Evolutionary conservation across 2,329 filamentous ascomycete species (phyloP), one percentile per base, ranked within the genome.

Genomic region (Phyllosticta paracitricarpa): DNA sequence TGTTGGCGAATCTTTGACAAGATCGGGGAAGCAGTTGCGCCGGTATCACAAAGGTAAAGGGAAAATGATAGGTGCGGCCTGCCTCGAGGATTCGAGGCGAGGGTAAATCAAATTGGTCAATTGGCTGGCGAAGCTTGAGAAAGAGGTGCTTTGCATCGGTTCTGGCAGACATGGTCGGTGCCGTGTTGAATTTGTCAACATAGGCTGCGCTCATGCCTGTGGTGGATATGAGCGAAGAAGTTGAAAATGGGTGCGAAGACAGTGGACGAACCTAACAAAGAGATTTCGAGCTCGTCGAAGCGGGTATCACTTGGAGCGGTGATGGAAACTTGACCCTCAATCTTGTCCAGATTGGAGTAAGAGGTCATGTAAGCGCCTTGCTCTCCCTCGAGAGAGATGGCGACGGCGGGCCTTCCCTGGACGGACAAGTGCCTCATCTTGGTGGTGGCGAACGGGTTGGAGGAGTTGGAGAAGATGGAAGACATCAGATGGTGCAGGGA

Each of bases 11-110:
- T 51, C 69, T 66, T 71, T 88, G 85, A 72, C 85, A 88, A 54
- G 82, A 72, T 63, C 80, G 79, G 5, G 84, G 84, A 0, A 88
- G 78, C 3, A 88, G 73, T 19, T 80, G 79, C 35, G 81, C 76
- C 0, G 85, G 85, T 1, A 88, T 77, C 61, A 84, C 82, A 67
- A 88, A 88, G 26, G 79, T 79, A 69, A 88, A 88, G 1, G 83
- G 82, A 62, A 87, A 84, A 8, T 71, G 77, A 70, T 87, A 87
- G 10, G 74, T 77, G 63, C 75, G 76, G 12, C 80, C 81, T n/a
- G 80, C 78, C 66, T 80, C 76, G 2, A 85, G 72, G 4, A 84
- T 73, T 26, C 80, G 76, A 48, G 82, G 78, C 35, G 77, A 75
- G 0, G 85, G 84, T 62, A 85, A 81, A n/a, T 73, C 70, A 17